Evolutionary conservation across 208 protist genomes (phyloP), one percentile per base, ranked within the genome.

Genomic region (Leishmania tarentolae): DNA sequence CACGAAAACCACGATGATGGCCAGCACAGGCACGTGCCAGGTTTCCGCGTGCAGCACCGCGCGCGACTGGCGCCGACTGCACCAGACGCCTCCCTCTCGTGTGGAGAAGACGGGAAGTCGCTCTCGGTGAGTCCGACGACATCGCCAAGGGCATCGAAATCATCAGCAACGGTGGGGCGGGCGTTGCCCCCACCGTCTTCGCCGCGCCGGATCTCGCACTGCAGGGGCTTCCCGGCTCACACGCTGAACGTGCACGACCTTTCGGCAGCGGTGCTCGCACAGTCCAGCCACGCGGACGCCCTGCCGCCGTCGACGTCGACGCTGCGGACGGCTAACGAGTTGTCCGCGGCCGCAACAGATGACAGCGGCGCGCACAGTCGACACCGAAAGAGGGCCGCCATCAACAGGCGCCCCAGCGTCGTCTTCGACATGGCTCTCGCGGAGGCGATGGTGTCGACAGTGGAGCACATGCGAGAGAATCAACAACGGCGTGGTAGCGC

Each of bases 361-460:
- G 13, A 37, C 24, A 53, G 44, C 31, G 5, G 21, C 44, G 44
- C 28, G 69, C 44, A 28, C 69, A 56, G 44, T 28, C 44, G 44
- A 35, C 3, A 19, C 69, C 69, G 69, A 11, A 66, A 57, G 59
- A 61, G 83, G 35, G n/a, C 35, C 24, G 63, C 46, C 31, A 37
- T 59, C 56, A 53, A 47, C 13, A 59, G 57, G 68, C 42, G 75
- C 31, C 35, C 73, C 13, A 53, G 59, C n/a, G 66, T 59, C 21
- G 72, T n/a, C 17, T 88, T 87, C 42, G 80, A 90, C 79, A 83
- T 44, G 37, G 75, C 57, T 28, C 61, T 91, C 21, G 90, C 81
- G 2, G 79, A 77, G 66, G 87, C 90, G 40, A 83, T 93, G 79
- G 74, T 93, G 46, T 87, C 85, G 46, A 90, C 88, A 13, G 83